A percentile compares a stretch with the other conserved stretches of the same genome.
These are phyloP conservation scores for Penicillium sp. DNA, from an alignment of 2,329 filamentous ascomycete species.

Conservation along the genomic window DNA sequence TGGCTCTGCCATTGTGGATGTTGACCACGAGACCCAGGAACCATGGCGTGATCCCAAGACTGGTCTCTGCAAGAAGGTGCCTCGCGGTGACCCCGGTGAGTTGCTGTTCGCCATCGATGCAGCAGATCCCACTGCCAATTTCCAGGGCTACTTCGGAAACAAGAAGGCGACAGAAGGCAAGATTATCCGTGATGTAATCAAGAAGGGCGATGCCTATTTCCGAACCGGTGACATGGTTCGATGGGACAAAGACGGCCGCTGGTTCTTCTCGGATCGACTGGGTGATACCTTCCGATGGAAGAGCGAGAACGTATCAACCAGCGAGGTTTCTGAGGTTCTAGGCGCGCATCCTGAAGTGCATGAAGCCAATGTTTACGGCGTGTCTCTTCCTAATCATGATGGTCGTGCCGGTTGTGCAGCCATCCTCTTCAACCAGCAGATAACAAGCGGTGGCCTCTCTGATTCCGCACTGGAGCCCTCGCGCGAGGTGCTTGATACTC, in stretches of 20 bases:
- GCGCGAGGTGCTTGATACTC: constrained; percentile 44
- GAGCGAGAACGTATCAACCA: constrained; percentile 72
- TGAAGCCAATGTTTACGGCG: constrained; percentile 82
- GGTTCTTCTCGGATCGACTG: constrained; percentile 65
- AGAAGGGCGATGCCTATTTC: constrained; percentile 71
- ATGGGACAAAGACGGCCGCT: constrained; percentile 60
- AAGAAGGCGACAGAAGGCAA: constrained; percentile 61
- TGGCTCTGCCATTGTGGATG: constrained; percentile 52
- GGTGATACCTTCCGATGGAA: constrained; percentile 54
- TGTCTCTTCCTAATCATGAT: constrained; percentile 69
- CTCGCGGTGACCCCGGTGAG: constrained; percentile 61
- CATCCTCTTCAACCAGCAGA: constrained; percentile 49
- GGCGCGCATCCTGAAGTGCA: constrained; percentile 57
- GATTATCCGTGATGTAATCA: constrained; percentile 63
- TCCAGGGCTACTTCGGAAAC: constrained; percentile 77
- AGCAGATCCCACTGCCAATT: constrained; percentile 53
- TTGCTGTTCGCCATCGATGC: constrained; percentile 63
- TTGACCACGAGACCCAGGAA: constrained; percentile 62
- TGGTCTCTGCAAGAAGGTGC: constrained; percentile 56
- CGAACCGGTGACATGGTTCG: constrained; percentile 72
- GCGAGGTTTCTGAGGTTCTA: constrained; percentile 69
- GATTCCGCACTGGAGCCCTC: constrained; percentile 23
- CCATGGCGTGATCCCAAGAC: constrained; percentile 61
- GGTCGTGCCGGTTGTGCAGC: constrained; percentile 75
- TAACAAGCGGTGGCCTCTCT: constrained; percentile 16